A percentile compares a stretch with the other conserved stretches of the same genome.
Evolutionary conservation across 108 stramenopile genomes (phyloP).

Genomic region (Poteriospumella lacustris): DNA sequence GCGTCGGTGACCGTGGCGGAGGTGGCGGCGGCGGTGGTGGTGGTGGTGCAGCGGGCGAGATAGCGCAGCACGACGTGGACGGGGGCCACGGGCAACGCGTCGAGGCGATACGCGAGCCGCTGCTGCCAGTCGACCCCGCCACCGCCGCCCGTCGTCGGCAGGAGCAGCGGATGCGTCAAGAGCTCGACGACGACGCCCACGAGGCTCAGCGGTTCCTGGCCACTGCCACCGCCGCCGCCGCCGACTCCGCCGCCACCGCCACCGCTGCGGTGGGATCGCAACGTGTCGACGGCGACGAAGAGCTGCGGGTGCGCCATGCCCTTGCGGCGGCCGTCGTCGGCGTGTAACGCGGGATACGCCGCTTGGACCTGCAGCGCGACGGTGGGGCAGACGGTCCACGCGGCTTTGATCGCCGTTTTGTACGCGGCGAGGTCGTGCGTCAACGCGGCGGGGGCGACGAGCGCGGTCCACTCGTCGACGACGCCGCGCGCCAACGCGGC

Average conservation of each 20-base stretch:
- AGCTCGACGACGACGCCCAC: background rate
- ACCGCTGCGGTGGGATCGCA: background rate
- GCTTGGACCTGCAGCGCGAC: background rate
- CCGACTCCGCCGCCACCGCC: background rate
- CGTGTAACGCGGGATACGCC: background rate
- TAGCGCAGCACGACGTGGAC: too few relatives aligned
- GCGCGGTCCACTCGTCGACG: too few relatives aligned
- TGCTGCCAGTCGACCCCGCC: too few relatives aligned
- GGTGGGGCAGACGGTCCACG: background rate
- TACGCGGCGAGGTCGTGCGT: too few relatives aligned
- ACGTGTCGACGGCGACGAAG: background rate
- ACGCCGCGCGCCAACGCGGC: too few relatives aligned
- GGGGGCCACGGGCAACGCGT: too few relatives aligned
- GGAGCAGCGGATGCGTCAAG: background rate
- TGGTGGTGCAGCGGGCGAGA: too few relatives aligned
- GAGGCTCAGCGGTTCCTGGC: background rate
- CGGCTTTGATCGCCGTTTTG: background rate
- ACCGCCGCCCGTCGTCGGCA: too few relatives aligned
- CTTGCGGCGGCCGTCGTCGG: background rate
- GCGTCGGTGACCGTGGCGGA: too few relatives aligned
- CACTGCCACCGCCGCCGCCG: background rate
- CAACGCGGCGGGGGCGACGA: too few relatives aligned
- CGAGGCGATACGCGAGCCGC: background rate
- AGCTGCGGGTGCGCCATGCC: background rate
- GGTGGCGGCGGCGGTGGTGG: too few relatives aligned